Base-by-base conservation (phyloP, 805 yeast genomes). In the Barnettozyma wickerhamii region DNA sequence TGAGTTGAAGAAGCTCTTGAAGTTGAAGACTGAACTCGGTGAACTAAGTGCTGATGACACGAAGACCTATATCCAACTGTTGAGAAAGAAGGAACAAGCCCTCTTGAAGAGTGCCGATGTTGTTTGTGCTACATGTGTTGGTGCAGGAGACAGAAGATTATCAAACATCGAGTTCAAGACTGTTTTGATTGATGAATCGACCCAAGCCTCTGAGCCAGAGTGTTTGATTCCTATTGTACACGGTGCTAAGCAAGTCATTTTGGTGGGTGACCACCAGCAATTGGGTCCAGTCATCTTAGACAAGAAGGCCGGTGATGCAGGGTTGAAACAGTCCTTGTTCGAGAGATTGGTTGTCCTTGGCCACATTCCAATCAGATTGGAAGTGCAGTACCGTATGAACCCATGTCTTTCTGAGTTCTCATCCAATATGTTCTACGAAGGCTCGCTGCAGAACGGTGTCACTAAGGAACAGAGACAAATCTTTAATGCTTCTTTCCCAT, bases 201-300 rank as follows among this genome's bases (percentile, higher is more conserved):
- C 97, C 1, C 97, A 91, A 64, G 91, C 96, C 3, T 76, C 91
- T 0, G 98, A 90, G 60, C 96, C 96, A 1, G 96, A 89, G 60
- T 79, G 85, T 53, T 70, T 90, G 53, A 87, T 90, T 49, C 96
- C 98, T 10, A 76, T 90, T 29, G 88, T 84, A 3, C 84, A 81
- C 50, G 96, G 96, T 19, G 89, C 95, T 34, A 84, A 83, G 56
- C 96, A 90, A 58, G 87, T 89, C 6, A 77, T 90, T 34, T 66
- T 90, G 26, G 96, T 89, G 29, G 98, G 98, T 56, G 98, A 90
- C 61, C 97, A 91, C 63, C 91, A 88, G 64, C 98, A 90, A 66
- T 69, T 90, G 49, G 96, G 97, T 2, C 97, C 98, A 0, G 95
- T 89, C 19, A 83, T 91, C 36, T 62, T 86, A 41, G 88, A 86